phyloP scores from a whole-genome alignment of 78 protist genomes.

The Dictyostelium discoideum region dicty_2.7 NC_007091.3:1675001-1675500 shows the following conservation, averaged over 20 bases:
- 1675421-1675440: conserved; percentile 37
- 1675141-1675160: not conserved
- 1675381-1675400: not conserved
- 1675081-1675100: conserved; percentile 32
- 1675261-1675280: conserved; percentile 21
- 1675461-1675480: not conserved
- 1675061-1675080: conserved; percentile 52
- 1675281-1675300: conserved; percentile 15
- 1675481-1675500: not conserved
- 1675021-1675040: conserved; percentile 13
- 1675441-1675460: conserved; percentile 19
- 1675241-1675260: conserved; percentile 23
- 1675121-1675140: conserved; percentile 31
- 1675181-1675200: not conserved
- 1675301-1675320: conserved; percentile 7
- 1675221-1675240: not conserved
- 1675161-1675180: conserved; percentile 15
- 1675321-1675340: conserved; percentile 54
- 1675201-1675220: conserved; percentile 3
- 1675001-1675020: conserved; percentile 9
- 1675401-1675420: conserved; percentile 4
- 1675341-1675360: not conserved
- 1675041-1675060: conserved; percentile 14
- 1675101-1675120: not conserved
- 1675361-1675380: conserved; percentile 8